Conservation (phyloP, 345 rosid genomes). For the Gossypium australe region DNA sequence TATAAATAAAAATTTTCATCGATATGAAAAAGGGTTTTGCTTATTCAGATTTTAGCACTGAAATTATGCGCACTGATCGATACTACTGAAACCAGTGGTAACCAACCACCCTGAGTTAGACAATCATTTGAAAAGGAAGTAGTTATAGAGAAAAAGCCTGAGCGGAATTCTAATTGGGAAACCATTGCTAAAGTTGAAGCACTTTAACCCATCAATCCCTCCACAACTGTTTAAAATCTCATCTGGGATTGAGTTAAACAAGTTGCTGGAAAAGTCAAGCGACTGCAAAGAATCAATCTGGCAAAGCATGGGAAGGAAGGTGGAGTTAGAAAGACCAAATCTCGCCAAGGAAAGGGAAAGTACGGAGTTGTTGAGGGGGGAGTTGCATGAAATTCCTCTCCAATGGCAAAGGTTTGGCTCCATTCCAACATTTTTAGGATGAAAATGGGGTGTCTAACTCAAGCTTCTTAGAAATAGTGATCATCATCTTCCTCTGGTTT, state of each 20-base stretch:
- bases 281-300: conserved; percentile 43
- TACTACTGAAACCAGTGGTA: no score
- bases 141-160: no score
- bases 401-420: no score
- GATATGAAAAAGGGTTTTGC: no score
- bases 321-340: conserved; percentile 33
- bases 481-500: conserved; percentile 41
- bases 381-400: no score
- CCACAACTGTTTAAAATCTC: conserved; percentile 41
- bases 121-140: no score
- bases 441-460: background rate
- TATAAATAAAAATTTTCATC: no score
- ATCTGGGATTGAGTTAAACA: conserved; percentile 39
- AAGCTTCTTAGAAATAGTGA: conserved; percentile 25
- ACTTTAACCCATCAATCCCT: conserved; percentile 14
- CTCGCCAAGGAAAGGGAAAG: conserved; percentile 20
- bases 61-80: no score
- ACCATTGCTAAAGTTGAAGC: conserved; percentile 41
- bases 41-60: no score
- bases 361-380: no score
- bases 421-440: conserved; percentile 24
- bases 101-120: no score
- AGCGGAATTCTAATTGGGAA: no score
- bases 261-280: conserved; percentile 53
- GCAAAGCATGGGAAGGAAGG: conserved; percentile 41